Conservation (phyloP, 2,329 filamentous ascomycete species). For the Ophiostoma triangulosporum region DNA sequence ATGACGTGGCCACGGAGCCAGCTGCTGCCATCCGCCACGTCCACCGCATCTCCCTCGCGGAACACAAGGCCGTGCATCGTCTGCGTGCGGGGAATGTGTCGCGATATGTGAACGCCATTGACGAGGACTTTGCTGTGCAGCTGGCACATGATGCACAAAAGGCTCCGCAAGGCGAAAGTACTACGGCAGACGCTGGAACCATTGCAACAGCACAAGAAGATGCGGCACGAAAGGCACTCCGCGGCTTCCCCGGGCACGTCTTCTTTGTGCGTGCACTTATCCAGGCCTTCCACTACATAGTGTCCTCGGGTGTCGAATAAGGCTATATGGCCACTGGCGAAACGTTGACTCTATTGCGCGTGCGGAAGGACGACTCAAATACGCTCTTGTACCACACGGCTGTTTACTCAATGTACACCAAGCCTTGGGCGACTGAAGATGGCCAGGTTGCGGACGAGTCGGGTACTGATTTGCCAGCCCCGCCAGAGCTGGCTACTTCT, state of each 20-base stretch:
- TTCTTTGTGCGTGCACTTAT: conserved; percentile 5
- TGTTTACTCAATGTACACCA: not conserved
- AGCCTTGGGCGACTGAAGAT: not conserved
- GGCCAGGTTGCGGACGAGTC: too few species aligned
- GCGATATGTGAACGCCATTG: not conserved
- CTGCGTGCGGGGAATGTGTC: conserved; percentile 2
- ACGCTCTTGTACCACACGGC: conserved; percentile 6
- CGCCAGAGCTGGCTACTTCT: not conserved
- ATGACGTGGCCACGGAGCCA: not conserved
- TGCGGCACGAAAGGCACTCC: not conserved
- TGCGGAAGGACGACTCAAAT: conserved; percentile 1
- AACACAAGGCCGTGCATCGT: conserved; percentile 8
- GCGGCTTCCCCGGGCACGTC: conserved; percentile 1
- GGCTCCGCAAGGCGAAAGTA: too few species aligned
- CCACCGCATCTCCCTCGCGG: conserved; percentile 1
- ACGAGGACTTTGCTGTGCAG: conserved; percentile 6
- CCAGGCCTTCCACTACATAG: conserved; percentile 10
- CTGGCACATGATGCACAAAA: too few species aligned
- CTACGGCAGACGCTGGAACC: too few species aligned
- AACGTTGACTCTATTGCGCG: conserved; percentile 2
- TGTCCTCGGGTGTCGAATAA: not conserved
- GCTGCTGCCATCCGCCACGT: not conserved
- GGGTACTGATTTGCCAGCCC: conserved; percentile 2
- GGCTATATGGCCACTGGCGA: conserved; percentile 8
- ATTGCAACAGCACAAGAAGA: not conserved